Conservation (phyloP, 345 rosid genomes). For the Kernera saxatilis region DNA sequence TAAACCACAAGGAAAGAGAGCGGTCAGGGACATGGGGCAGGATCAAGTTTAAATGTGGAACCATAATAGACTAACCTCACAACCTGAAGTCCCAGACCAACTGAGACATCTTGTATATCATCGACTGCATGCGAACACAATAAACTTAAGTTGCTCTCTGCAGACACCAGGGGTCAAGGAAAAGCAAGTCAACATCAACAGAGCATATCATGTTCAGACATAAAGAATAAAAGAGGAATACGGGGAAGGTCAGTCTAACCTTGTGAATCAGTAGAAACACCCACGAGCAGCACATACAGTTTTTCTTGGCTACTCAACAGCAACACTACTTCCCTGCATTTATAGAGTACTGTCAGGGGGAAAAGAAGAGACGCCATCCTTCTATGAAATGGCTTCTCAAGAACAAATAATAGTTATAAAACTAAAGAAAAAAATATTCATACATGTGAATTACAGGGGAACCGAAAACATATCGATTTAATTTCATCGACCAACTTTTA, state of each 20-base stretch:
- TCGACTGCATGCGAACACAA: constrained; percentile 57
- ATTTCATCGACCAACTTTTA: neutral
- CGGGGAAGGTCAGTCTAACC: constrained; percentile 44
- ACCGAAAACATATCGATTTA: neutral
- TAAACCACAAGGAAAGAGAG: constrained; percentile 25
- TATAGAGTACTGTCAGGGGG: constrained; percentile 21
- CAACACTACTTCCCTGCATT: constrained; percentile 75
- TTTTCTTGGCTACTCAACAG: constrained; percentile 57
- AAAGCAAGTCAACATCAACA: constrained; percentile 15
- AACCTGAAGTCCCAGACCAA: constrained; percentile 85
- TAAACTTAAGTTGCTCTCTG: constrained; percentile 62
- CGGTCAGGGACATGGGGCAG: neutral
- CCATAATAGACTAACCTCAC: constrained; percentile 58
- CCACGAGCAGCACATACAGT: constrained; percentile 66
- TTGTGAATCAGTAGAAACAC: constrained; percentile 52
- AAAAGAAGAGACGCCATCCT: neutral
- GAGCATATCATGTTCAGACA: neutral
- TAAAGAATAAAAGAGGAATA: constrained; percentile 12
- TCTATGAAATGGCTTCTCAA: constrained; percentile 7
- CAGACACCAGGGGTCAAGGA: constrained; percentile 33
- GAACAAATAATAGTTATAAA: neutral
- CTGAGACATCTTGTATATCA: constrained; percentile 62
- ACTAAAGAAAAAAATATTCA: neutral
- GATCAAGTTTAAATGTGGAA: constrained; percentile 8
- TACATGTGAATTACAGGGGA: neutral